These are phyloP conservation scores for Calonectria hawksworthii DNA, from an alignment of 2,329 filamentous ascomycete species.

Conservation along the genomic window DNA sequence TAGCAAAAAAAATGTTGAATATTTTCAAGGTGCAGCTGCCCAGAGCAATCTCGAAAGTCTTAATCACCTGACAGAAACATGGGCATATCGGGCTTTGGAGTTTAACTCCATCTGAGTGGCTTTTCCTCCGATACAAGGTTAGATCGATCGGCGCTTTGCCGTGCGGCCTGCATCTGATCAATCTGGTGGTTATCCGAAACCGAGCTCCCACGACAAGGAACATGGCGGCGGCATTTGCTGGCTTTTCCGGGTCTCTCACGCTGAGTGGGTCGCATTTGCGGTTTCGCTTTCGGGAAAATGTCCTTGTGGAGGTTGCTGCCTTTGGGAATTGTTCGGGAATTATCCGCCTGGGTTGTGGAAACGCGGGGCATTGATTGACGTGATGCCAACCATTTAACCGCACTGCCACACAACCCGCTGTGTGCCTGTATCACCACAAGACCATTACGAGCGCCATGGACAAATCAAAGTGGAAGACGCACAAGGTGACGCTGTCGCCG, in stretches of 20 bases:
- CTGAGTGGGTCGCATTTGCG: background rate
- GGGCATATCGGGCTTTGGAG: background rate
- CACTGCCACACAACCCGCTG: background rate
- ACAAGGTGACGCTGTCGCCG: conserved; percentile 37
- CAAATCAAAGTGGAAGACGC: background rate
- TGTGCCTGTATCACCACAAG: background rate
- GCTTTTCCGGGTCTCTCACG: background rate
- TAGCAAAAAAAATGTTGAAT: background rate
- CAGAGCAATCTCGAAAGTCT: background rate
- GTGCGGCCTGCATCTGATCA: background rate
- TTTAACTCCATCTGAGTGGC: background rate
- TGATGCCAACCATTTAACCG: background rate
- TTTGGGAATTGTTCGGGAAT: background rate
- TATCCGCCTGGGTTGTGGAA: background rate
- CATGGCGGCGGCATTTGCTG: background rate
- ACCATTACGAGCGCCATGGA: background rate
- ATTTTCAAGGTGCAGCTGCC: background rate
- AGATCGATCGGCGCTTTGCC: too few relatives aligned
- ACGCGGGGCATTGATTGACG: background rate
- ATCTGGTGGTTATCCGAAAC: background rate
- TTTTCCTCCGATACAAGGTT: background rate
- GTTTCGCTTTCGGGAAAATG: background rate
- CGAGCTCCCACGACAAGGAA: background rate
- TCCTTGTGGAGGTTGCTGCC: background rate
- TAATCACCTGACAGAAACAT: background rate